Percentiles rank a stretch among this genome's conserved stretches.
Evolutionary conservation across 495 filamentous ascomycete genomes (phyloP).

Genomic region (Terfezia claveryi): DNA sequence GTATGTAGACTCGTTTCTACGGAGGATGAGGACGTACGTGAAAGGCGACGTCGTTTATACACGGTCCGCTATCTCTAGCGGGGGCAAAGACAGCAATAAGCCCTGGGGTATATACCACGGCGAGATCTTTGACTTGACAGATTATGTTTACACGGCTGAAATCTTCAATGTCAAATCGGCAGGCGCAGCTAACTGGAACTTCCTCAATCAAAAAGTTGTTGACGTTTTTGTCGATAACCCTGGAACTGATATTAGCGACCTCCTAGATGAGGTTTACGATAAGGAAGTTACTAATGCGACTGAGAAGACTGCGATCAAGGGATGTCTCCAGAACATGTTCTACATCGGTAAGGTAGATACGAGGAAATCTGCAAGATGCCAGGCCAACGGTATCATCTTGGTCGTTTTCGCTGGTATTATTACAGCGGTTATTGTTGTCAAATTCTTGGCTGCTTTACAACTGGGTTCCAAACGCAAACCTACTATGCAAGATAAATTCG

Average conservation of each 20-base stretch:
- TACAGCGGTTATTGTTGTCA: conserved; percentile 55
- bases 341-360: conserved; percentile 72
- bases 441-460: conserved; percentile 87
- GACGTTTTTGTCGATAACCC: conserved; percentile 48
- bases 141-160: conserved; percentile 55
- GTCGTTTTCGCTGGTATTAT: conserved; percentile 67
- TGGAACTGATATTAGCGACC: conserved; percentile 49
- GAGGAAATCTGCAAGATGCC: conserved; percentile 49
- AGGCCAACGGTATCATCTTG: conserved; percentile 81
- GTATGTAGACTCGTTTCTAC: conserved; percentile 54
- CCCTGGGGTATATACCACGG: conserved; percentile 59
- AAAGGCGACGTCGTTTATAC: conserved; percentile 66
- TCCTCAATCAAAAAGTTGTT: conserved; percentile 42
- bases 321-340: conserved; percentile 67
- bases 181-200: conserved; percentile 33
- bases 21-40: conserved; percentile 61
- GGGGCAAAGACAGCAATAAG: conserved; percentile 44
- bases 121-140: conserved; percentile 66
- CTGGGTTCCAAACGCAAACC: conserved; percentile 82
- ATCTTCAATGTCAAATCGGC: conserved; percentile 17
- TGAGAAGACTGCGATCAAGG: conserved; percentile 27
- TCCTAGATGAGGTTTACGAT: conserved; percentile 30
- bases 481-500: conserved; percentile 86
- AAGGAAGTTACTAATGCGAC: conserved; percentile 18
- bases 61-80: conserved; percentile 28